A percentile compares a stretch with the other conserved stretches of the same genome.
These are phyloP conservation scores for Calonectria leucothoes DNA, from an alignment of 2,329 filamentous ascomycete genomes.

Conservation along the genomic window DNA sequence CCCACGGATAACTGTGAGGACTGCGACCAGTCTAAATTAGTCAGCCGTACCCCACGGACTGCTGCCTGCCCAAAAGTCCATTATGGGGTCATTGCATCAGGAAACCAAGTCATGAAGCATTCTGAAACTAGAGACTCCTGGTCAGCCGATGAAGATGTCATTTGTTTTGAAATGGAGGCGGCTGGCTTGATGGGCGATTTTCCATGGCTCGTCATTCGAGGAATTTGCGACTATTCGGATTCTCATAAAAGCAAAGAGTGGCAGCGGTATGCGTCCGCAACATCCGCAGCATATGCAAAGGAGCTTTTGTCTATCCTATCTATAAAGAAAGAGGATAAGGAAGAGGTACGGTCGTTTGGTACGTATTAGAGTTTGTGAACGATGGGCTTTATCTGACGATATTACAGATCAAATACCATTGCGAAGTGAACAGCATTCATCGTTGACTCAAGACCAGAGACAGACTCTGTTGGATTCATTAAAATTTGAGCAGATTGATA, in stretches of 20 bases:
- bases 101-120: background rate
- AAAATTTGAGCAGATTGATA: constrained; percentile 51
- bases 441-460: background rate
- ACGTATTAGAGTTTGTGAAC: background rate
- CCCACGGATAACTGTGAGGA: background rate
- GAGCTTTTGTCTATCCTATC: background rate
- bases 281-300: background rate
- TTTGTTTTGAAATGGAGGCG: background rate
- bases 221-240: constrained; percentile 1
- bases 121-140: background rate
- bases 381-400: background rate
- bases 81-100: background rate
- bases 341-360: background rate
- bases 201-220: background rate
- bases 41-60: background rate
- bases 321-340: too few species aligned
- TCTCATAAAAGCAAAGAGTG: background rate
- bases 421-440: background rate
- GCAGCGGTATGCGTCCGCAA: background rate
- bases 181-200: background rate
- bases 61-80: background rate
- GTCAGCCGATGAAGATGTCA: background rate
- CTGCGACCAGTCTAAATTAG: background rate
- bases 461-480: constrained; percentile 43
- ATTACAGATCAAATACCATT: too few species aligned